These are phyloP conservation scores for Tylopilus intermedius DNA, from an alignment of 768 basidiomycete species.

Conservation along the genomic window DNA sequence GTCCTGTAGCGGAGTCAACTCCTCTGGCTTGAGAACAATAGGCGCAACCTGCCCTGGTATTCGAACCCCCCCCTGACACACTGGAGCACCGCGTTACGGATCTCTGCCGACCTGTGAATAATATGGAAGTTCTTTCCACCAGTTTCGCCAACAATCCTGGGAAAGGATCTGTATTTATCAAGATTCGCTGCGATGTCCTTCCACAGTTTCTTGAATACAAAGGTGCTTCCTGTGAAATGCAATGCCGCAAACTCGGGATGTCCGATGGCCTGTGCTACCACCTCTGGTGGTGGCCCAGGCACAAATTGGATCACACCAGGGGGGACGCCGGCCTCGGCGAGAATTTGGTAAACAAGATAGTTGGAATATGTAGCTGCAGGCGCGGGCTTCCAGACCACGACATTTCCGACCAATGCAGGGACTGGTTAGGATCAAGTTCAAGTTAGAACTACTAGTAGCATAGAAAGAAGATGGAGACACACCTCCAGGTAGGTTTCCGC, in stretches of 20 bases:
- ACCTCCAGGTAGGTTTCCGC: conserved; percentile 86
- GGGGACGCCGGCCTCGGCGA: conserved; percentile 91
- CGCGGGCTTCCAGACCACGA: conserved; percentile 95
- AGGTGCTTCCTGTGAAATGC: conserved; percentile 95
- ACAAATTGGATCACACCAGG: conserved; percentile 96
- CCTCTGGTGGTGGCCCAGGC: conserved; percentile 79
- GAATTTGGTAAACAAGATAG: conserved; percentile 86
- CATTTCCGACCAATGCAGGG: conserved; percentile 93
- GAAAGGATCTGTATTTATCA: conserved; percentile 84
- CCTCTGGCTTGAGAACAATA: neutral
- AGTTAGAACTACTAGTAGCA: neutral
- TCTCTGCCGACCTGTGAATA: conserved; percentile 81
- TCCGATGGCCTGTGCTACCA: conserved; percentile 79
- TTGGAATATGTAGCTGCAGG: conserved; percentile 94
- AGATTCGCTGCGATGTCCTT: conserved; percentile 88
- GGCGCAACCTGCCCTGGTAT: conserved; percentile 67
- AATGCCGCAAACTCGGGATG: conserved; percentile 80
- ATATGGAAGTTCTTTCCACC: conserved; percentile 99
- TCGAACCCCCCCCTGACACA: conserved; percentile 87
- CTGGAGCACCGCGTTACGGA: conserved; percentile 87
- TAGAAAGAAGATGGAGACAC: conserved; percentile 3
- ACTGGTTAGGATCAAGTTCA: conserved; percentile 36
- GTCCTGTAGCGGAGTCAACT: conserved; percentile 44
- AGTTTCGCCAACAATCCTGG: conserved; percentile 95
- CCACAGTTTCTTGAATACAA: conserved; percentile 94